A percentile compares a stretch with the other conserved stretches of the same genome.
Conservation (phyloP, 257 asterid species). For the Capsicum rhomboideum region DNA sequence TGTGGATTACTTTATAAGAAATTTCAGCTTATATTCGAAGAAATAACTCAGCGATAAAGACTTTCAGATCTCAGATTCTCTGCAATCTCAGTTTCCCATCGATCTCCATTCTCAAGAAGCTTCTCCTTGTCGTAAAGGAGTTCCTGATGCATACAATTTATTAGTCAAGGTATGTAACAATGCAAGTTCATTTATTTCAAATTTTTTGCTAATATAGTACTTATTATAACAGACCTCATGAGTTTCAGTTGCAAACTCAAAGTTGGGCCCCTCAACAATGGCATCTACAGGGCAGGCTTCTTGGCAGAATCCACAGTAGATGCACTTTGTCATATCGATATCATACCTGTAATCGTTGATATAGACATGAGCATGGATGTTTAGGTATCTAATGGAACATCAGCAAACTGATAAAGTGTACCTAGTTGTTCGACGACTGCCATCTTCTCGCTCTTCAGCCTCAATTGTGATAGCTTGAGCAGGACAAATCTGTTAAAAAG, state of each 20-base stretch:
- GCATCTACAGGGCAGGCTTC: slow-evolving; percentile 99
- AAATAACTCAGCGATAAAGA: slow-evolving; percentile 57
- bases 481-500: slow-evolving; percentile 57
- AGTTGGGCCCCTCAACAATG: slow-evolving; percentile 96
- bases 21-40: background rate
- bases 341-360: slow-evolving; percentile 49
- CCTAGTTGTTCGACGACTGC: slow-evolving; percentile 96
- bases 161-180: background rate
- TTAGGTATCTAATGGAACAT: background rate
- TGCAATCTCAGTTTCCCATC: slow-evolving; percentile 96
- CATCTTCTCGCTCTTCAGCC: slow-evolving; percentile 98
- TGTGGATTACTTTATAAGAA: background rate
- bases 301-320: slow-evolving; percentile 96
- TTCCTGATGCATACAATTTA: slow-evolving; percentile 33
- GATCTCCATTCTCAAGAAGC: slow-evolving; percentile 87
- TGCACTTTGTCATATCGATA: slow-evolving; percentile 98
- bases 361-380: background rate
- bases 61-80: slow-evolving; percentile 95
- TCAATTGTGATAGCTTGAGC: slow-evolving; percentile 97
- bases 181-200: background rate
- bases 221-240: slow-evolving; percentile 52
- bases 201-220: background rate
- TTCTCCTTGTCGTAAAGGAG: slow-evolving; percentile 95
- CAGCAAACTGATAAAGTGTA: background rate
- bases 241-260: slow-evolving; percentile 91